Percentiles rank a stretch among this genome's conserved stretches.
These are phyloP conservation scores for Neurospora cerealis DNA, from an alignment of 495 filamentous ascomycete species.

Conservation along the genomic window DNA sequence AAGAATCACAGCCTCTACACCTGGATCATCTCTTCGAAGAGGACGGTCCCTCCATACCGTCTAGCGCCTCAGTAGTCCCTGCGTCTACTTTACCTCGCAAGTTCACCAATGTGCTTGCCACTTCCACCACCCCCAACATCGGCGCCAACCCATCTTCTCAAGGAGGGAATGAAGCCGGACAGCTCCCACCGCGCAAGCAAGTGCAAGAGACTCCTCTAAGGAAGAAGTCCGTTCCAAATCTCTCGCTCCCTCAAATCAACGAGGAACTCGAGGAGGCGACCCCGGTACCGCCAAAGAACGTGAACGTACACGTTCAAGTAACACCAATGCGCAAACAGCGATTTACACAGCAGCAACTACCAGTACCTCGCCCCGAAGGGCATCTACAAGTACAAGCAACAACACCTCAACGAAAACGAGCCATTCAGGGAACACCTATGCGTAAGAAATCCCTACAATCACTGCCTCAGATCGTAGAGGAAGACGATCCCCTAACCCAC, in stretches of 20 bases:
- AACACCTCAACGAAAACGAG: not conserved
- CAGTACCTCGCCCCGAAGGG: not conserved
- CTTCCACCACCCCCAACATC: not conserved
- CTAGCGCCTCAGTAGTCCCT: conserved; percentile 21
- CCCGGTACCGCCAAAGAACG: not conserved
- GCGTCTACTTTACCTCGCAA: conserved; percentile 31
- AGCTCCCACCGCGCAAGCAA: not conserved
- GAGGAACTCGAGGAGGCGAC: not conserved
- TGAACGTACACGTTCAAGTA: not conserved
- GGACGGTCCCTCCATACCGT: conserved; percentile 11
- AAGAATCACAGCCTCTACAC: conserved; percentile 5
- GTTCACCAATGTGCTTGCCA: conserved; percentile 14
- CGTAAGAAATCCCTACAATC: not conserved
- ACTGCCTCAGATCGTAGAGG: not conserved
- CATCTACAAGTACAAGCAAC: not conserved
- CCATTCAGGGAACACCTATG: not conserved
- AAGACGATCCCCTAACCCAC: not conserved
- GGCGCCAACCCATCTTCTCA: not conserved
- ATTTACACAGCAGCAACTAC: not conserved
- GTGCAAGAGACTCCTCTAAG: not conserved
- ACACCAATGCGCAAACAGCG: not conserved
- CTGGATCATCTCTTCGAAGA: conserved; percentile 4
- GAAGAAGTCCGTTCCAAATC: not conserved
- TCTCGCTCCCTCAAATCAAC: not conserved
- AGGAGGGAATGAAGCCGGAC: not conserved